Evolutionary conservation across 73 alveolate species (phyloP), one percentile per base, ranked within the genome.

Genomic region (Tetrahymena elliotti): DNA sequence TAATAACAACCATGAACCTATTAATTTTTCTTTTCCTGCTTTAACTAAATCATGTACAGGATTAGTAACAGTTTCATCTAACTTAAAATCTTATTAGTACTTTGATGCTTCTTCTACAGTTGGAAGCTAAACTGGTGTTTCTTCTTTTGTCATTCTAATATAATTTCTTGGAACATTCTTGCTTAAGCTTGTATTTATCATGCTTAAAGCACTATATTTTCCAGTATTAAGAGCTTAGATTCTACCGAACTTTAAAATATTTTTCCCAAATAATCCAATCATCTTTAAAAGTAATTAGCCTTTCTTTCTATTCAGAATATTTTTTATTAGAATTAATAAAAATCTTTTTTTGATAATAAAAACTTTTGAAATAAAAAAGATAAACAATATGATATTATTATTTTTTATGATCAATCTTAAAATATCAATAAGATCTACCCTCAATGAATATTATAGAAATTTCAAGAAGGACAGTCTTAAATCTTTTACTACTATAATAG

Each of bases 1-100:
- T 38, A 97, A 47, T 94, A 97, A 92, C 4, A 98, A 97, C 99
- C 99, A 98, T 39, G 94, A 93, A 7, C 99, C 99, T 27, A 97
- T 96, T 35, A 97, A 52, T 88, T 84, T 83, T 83, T 94, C 93
- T 53, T 94, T 94, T 38, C 93, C 68, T 39, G 95, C 93, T 33
- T 94, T 82, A 31, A 53, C 96, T 83, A 93, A 84, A 68, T 94
- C 95, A 36, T 94, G 83, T 0, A 94, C 95, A 41, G 96, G 96
- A n/a, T 94, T 68, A 2, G 88, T 68, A 24, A 68, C 88, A 68
- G 88, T 68, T 68, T 68, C 88, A 18, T 68, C 88, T 18, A 68
- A 31, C 88, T 68, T 68, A 68, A 68, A 68, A 68, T 68, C 88
- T 31, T 68, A 6, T 68, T 68, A n/a, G 36, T 68, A 68, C n/a